These are phyloP conservation scores for Mycena maculata DNA, from an alignment of 768 basidiomycete genomes.

Conservation along the genomic window DNA sequence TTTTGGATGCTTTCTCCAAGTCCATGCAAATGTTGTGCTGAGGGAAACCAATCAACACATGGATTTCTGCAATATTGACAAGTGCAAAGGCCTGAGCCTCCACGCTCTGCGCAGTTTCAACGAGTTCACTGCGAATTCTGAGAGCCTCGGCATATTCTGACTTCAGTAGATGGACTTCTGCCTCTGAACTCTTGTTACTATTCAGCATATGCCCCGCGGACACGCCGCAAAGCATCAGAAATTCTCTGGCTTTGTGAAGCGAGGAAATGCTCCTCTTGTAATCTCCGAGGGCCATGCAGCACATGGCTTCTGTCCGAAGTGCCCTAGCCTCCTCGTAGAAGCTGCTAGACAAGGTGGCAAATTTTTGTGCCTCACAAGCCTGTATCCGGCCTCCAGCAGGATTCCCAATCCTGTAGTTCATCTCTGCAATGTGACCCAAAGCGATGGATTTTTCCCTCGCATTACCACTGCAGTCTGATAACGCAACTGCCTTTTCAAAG, in stretches of 20 bases:
- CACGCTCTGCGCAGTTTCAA: not conserved
- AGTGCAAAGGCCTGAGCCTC: too few relatives aligned
- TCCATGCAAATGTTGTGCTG: too few relatives aligned
- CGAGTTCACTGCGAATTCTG: not conserved
- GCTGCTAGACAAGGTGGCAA: not conserved
- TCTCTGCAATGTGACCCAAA: not conserved
- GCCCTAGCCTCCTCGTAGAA: not conserved
- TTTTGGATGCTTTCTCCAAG: too few relatives aligned
- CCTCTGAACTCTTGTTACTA: not conserved
- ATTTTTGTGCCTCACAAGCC: conserved; percentile 1
- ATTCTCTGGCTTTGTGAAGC: not conserved
- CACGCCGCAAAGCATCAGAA: conserved; percentile 2
- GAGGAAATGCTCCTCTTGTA: not conserved
- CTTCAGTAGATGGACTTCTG: conserved; percentile 8
- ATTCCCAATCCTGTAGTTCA: not conserved
- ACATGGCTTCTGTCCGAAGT: not conserved
- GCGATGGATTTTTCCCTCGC: not conserved
- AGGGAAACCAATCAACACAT: too few relatives aligned
- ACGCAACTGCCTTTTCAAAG: not conserved
- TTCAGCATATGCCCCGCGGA: not conserved
- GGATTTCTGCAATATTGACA: too few relatives aligned
- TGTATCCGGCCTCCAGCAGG: not conserved
- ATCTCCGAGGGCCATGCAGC: not conserved
- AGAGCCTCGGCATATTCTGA: conserved; percentile 9
- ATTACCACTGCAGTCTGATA: not conserved